phyloP scores from a whole-genome alignment of 371 early-diverging fungal species.

The Rhizopus stolonifer region DNA sequence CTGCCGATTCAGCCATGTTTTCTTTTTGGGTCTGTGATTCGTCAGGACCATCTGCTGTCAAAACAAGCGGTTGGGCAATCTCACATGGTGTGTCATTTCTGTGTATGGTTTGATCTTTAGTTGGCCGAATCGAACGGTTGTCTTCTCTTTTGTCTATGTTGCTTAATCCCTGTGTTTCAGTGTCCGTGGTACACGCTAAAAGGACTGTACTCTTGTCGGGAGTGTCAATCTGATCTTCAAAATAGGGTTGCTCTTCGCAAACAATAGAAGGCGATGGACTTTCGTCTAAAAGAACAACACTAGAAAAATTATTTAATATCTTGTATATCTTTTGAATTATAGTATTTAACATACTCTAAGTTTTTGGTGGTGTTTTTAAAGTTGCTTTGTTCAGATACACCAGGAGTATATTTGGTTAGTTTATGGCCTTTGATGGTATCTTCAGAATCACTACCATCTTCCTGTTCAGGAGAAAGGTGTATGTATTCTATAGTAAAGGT shows the following conservation, averaged over 20 bases:
- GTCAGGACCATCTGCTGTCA: not conserved
- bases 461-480: not conserved
- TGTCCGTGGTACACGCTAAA: too few relatives aligned
- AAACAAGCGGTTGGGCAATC: not conserved
- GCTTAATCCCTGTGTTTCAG: too few relatives aligned
- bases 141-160: not conserved
- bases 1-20: not conserved
- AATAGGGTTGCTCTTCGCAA: too few relatives aligned
- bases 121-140: not conserved
- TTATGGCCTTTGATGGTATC: too few relatives aligned
- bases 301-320: too few relatives aligned
- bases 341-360: not conserved
- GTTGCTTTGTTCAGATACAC: not conserved
- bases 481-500: not conserved
- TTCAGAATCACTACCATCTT: not conserved
- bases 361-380: not conserved
- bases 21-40: not conserved
- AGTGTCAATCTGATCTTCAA: too few relatives aligned
- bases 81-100: too few relatives aligned
- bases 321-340: too few relatives aligned
- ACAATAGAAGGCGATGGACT: too few relatives aligned
- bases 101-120: too few relatives aligned
- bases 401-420: too few relatives aligned
- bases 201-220: too few relatives aligned
- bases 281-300: not conserved